These are phyloP conservation scores for Wickerhamomyces pijperi DNA, from an alignment of 805 yeast species.

Conservation along the genomic window DNA sequence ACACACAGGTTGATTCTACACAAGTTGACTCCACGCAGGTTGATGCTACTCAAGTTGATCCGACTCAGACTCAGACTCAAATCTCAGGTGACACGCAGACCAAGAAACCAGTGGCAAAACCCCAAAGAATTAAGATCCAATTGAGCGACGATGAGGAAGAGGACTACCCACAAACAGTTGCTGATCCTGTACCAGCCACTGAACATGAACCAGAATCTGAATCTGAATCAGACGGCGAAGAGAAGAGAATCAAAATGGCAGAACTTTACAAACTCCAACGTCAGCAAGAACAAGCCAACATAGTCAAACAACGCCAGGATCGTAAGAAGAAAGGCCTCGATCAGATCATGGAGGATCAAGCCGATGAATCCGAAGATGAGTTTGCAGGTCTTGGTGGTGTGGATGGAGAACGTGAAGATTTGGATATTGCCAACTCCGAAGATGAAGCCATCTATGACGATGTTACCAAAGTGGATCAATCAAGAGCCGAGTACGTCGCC, in stretches of 20 bases:
- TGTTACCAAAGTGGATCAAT: conserved; percentile 41
- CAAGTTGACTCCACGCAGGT: not conserved
- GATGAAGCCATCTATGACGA: conserved; percentile 75
- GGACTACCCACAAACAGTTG: conserved; percentile 13
- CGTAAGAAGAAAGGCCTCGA: conserved; percentile 48
- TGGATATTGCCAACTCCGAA: conserved; percentile 46
- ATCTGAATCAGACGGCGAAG: conserved; percentile 16
- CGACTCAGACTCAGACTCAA: not conserved
- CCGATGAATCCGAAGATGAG: conserved; percentile 84
- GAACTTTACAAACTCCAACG: conserved; percentile 14
- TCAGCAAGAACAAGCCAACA: conserved; percentile 15
- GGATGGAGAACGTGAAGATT: conserved; percentile 41
- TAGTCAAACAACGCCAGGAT: conserved; percentile 33
- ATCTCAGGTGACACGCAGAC: too few relatives aligned
- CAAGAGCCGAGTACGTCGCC: conserved; percentile 35
- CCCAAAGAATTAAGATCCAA: conserved; percentile 5
- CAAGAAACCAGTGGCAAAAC: too few relatives aligned
- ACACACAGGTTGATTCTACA: not conserved
- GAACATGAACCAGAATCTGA: conserved; percentile 19
- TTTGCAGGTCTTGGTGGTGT: conserved; percentile 74
- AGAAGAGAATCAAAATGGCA: conserved; percentile 11
- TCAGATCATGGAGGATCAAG: conserved; percentile 66
- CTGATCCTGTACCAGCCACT: too few relatives aligned
- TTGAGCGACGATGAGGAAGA: conserved; percentile 13
- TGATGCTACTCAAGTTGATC: not conserved